Base-by-base conservation (phyloP, 1,284 basidiomycete genomes). In the Puccinia coronata region DNA sequence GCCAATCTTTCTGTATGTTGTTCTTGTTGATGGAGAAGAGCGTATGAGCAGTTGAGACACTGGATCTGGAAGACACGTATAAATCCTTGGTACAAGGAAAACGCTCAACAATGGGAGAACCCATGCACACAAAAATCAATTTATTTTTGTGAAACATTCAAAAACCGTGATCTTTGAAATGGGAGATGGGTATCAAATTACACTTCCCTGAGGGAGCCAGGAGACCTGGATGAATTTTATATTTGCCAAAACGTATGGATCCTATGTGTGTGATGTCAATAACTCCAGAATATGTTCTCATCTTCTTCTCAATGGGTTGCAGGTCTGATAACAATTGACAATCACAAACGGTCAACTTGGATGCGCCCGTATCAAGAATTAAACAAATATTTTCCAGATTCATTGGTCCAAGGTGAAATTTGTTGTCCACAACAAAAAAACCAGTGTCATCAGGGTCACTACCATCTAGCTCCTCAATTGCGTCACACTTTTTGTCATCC, bases 311-410 rank as follows among this genome's bases (percentile, higher is more conserved):
- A 23, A 69, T 49, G 3, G 39, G 39, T 25, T 69, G 6, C 23
- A 69, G 3, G 28, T 69, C 25, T 4, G 41, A 69, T 18, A 69
- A 18, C 8, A 69, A 41, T 20, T n/a, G 39, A n/a, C 2, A 1
- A 25, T 69, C 65, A 8, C 39, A 41, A 2, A 69, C 65, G 6
- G 65, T 69, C 11, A 41, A 69, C 23, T 69, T 69, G 1, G 65
- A 43, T 49, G 65, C 65, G 5, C 65, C 65, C 5, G 65, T 69
- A 47, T 69, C 65, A 12, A 65, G 39, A 65, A 65, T 41, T n/a
- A 39, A 43, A 18, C 36, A n/a, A 23, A 39, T 39, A 28, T 65
- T 25, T 28, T 8, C 6, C 18, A 3, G 14, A 39, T 43, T n/a
- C 20, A 6, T 36, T 3, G 18, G 11, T n/a, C 34, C 34, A 41